Conservation (phyloP, 441 rosid species). For the Corymbia calophylla region DNA sequence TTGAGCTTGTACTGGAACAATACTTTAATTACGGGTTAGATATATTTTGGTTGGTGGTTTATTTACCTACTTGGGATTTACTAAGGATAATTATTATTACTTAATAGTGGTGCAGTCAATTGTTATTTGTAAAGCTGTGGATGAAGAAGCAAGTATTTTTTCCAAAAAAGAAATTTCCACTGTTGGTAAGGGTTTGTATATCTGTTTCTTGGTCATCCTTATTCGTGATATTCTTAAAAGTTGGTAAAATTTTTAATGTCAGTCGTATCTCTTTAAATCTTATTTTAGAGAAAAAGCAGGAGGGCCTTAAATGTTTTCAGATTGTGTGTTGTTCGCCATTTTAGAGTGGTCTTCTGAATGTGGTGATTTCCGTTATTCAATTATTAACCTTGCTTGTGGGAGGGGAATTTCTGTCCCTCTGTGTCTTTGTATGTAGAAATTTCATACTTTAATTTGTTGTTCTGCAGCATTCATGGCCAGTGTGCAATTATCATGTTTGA, state of each 20-base stretch:
- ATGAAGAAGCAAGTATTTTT: neutral
- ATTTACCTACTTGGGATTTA: neutral
- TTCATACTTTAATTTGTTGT: neutral
- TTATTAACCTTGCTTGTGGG: neutral
- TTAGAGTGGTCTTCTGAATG: neutral
- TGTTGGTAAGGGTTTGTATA: neutral
- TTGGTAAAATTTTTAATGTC: neutral
- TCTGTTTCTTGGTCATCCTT: neutral
- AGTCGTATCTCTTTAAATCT: neutral
- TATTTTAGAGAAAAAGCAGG: neutral
- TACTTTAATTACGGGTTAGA: neutral
- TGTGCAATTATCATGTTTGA: slow-evolving; percentile 42
- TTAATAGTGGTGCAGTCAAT: neutral
- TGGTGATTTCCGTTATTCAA: neutral
- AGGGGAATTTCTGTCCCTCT: neutral
- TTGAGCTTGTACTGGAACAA: neutral
- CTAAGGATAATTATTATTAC: neutral
- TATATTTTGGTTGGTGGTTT: neutral
- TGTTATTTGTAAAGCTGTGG: neutral
- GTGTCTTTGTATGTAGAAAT: neutral
- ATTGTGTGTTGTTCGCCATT: neutral
- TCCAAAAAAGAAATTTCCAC: neutral
- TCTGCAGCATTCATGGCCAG: slow-evolving; percentile 77
- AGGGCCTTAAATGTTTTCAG: neutral
- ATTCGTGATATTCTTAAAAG: neutral